Percentiles rank a stretch among this genome's conserved stretches.
phyloP scores from a whole-genome alignment of 1,139 yeast genomes.

The Wickerhamomyces sp. region DNA sequence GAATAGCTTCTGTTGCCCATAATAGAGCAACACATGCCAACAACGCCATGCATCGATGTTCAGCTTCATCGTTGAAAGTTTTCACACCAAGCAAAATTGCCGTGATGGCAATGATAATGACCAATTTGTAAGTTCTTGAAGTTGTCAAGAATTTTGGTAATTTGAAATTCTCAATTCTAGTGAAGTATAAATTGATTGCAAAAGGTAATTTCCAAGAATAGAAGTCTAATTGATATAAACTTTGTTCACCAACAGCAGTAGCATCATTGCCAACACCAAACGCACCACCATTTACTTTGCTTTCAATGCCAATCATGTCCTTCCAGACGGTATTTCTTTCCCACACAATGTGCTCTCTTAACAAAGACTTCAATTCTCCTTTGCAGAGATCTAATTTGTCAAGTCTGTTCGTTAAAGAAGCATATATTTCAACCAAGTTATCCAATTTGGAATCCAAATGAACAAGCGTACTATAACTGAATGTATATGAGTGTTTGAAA shows the following conservation, averaged over 20 bases:
- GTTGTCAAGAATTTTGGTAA: conserved; percentile 36
- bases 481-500: conserved; percentile 42
- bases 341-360: conserved; percentile 73
- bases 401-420: conserved; percentile 31
- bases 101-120: conserved; percentile 42
- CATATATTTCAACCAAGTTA: conserved; percentile 44
- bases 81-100: conserved; percentile 45
- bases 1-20: conserved; percentile 74
- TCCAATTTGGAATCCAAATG: conserved; percentile 44
- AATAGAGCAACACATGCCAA: conserved; percentile 64
- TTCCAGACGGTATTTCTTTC: conserved; percentile 73
- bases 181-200: conserved; percentile 35
- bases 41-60: conserved; percentile 63
- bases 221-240: conserved; percentile 25
- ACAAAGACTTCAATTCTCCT: conserved; percentile 45
- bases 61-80: conserved; percentile 56
- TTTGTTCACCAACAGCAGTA: conserved; percentile 17
- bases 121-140: conserved; percentile 39
- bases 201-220: conserved; percentile 26
- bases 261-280: conserved; percentile 19
- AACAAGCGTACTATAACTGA: conserved; percentile 38
- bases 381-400: conserved; percentile 26
- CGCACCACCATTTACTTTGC: conserved; percentile 32
- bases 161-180: conserved; percentile 27
- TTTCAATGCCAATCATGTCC: conserved; percentile 62